phyloP scores from a whole-genome alignment of 495 filamentous ascomycete genomes.

The Tuber calosporum region DNA sequence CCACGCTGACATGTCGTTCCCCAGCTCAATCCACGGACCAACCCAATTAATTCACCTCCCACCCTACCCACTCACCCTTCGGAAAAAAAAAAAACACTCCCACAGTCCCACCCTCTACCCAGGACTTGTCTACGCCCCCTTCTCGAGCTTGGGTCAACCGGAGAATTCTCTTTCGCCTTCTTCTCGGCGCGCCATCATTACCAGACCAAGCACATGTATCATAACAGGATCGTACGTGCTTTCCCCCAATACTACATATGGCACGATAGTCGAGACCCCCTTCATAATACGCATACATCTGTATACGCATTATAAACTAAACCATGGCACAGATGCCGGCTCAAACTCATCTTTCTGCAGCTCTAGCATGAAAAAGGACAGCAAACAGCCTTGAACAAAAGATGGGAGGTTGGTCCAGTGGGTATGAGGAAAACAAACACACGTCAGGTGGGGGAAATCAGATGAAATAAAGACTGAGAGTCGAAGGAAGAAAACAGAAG shows the following conservation, averaged over 20 bases:
- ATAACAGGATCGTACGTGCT: neutral
- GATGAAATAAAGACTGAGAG: conserved; percentile 12
- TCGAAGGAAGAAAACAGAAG: conserved; percentile 5
- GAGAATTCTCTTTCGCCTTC: conserved; percentile 15
- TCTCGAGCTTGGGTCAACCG: conserved; percentile 11
- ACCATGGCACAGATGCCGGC: neutral
- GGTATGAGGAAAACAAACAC: conserved; percentile 7
- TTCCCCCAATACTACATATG: neutral
- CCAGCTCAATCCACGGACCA: conserved; percentile 27
- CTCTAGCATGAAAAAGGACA: neutral
- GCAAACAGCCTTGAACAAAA: conserved; percentile 29
- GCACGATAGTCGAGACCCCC: neutral
- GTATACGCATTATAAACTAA: neutral
- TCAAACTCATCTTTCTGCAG: neutral
- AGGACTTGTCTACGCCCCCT: neutral
- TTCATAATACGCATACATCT: neutral
- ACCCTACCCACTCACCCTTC: conserved; percentile 7
- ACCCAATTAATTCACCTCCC: conserved; percentile 18
- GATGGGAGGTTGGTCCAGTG: conserved; percentile 14
- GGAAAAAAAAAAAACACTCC: conserved; percentile 6
- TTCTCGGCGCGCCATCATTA: conserved; percentile 24
- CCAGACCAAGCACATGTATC: neutral
- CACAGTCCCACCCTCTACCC: neutral
- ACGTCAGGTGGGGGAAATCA: conserved; percentile 13
- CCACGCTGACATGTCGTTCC: conserved; percentile 31